Percentiles rank a stretch among this genome's conserved stretches.
Conservation (phyloP, 768 basidiomycete species). For the Xerocomellus amylosporus region DNA sequence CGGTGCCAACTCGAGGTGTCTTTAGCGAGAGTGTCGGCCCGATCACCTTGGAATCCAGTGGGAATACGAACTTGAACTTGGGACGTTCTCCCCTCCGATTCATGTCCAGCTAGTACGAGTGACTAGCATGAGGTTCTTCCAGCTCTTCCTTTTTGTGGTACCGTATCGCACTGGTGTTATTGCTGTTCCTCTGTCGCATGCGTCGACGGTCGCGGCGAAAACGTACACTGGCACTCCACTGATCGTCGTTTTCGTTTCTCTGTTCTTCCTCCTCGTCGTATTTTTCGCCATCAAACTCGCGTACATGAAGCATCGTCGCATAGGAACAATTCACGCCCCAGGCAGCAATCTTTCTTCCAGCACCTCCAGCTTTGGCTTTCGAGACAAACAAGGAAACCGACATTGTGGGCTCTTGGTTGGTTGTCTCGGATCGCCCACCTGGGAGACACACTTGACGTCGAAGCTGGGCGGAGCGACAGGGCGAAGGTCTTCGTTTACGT, state of each 20-base stretch:
- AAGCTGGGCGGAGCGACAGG: constrained; percentile 5
- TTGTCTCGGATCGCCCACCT: constrained; percentile 32
- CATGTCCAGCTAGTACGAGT: no score
- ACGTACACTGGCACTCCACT: constrained; percentile 14
- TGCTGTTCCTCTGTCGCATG: constrained; percentile 13
- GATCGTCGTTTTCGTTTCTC: constrained; percentile 9
- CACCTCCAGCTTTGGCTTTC: neutral
- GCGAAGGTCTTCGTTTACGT: constrained; percentile 3
- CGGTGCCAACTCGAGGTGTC: neutral
- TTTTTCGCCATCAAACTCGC: constrained; percentile 23
- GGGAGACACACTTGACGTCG: constrained; percentile 26
- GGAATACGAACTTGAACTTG: constrained; percentile 11
- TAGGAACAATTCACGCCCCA: constrained; percentile 24
- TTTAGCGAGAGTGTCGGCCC: neutral
- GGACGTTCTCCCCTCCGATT: neutral
- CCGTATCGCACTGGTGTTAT: constrained; percentile 2
- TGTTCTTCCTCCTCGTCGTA: constrained; percentile 16
- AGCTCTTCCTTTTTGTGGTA: neutral
- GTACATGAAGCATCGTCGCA: constrained; percentile 31
- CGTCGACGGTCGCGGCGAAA: neutral
- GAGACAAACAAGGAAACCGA: constrained; percentile 3
- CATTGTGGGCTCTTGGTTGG: constrained; percentile 24
- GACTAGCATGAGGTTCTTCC: constrained; percentile 5
- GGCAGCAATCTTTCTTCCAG: neutral
- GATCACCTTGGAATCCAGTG: constrained; percentile 18